A percentile compares a stretch with the other conserved stretches of the same genome.
Evolutionary conservation across 2,329 filamentous ascomycete species (phyloP).

Genomic region (Paradendryphiella salina): DNA sequence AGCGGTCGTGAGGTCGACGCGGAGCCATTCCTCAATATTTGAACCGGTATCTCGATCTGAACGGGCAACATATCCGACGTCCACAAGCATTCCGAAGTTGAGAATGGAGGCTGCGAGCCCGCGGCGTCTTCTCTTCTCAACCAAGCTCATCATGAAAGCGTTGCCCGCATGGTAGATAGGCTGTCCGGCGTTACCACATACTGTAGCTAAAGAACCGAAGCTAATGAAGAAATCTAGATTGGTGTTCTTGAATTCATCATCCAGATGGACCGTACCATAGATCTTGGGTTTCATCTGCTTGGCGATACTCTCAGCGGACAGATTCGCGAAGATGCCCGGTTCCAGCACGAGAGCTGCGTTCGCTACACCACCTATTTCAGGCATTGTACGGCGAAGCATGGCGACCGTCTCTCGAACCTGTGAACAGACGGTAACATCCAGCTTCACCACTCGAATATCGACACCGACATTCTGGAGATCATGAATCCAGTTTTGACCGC

Average conservation of each 20-base stretch:
- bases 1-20: too few relatives aligned
- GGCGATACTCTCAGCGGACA: conserved; percentile 1
- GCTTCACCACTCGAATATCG: not conserved
- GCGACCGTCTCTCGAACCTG: not conserved
- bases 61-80: conserved; percentile 46
- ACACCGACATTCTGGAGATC: conserved; percentile 1
- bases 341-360: conserved; percentile 24
- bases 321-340: conserved; percentile 14
- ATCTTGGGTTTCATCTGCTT: conserved; percentile 20
- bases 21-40: too few relatives aligned
- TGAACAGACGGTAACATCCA: conserved; percentile 3
- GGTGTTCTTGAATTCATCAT: conserved; percentile 13
- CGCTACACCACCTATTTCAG: conserved; percentile 22
- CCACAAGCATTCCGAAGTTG: conserved; percentile 28
- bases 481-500: conserved; percentile 20
- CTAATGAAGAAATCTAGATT: conserved; percentile 29
- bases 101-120: conserved; percentile 4
- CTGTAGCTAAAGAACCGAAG: conserved; percentile 14
- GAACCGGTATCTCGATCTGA: too few relatives aligned
- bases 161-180: conserved; percentile 22
- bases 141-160: conserved; percentile 49
- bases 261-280: conserved; percentile 15
- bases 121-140: conserved; percentile 28
- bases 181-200: conserved; percentile 20
- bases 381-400: not conserved